Evolutionary conservation across 1,284 basidiomycete species (phyloP).

Genomic region (Stygiomarasmius scandens): DNA sequence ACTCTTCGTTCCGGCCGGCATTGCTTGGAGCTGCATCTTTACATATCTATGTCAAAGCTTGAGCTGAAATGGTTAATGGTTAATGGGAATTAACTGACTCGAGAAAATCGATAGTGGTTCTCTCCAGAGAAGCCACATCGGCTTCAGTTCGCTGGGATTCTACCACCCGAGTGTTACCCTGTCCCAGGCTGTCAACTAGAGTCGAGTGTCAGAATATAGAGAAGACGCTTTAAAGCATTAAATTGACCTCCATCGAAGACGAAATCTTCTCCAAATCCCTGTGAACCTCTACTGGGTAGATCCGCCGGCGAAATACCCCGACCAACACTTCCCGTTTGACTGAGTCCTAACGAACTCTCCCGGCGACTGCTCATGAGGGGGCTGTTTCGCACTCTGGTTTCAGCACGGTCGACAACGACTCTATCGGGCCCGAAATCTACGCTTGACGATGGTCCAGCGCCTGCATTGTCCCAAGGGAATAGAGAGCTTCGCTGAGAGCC

Average conservation of each 20-base stretch:
- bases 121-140: constrained; percentile 63
- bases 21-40: constrained; percentile 70
- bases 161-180: constrained; percentile 35
- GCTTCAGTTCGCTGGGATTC: constrained; percentile 57
- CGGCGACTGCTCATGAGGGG: constrained; percentile 46
- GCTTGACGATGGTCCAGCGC: constrained; percentile 57
- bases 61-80: too few relatives aligned
- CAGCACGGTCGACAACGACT: constrained; percentile 52
- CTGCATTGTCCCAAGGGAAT: constrained; percentile 84
- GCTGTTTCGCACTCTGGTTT: constrained; percentile 54
- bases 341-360: constrained; percentile 52
- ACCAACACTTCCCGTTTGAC: constrained; percentile 45
- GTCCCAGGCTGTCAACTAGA: constrained; percentile 25
- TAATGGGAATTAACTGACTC: constrained; percentile 51
- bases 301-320: constrained; percentile 52
- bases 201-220: neutral
- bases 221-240: constrained; percentile 16
- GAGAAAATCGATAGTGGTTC: constrained; percentile 75
- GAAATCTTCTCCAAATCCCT: constrained; percentile 59
- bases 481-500: constrained; percentile 69
- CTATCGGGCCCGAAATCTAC: constrained; percentile 45
- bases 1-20: constrained; percentile 45
- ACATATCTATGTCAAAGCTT: constrained; percentile 55
- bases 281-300: constrained; percentile 38
- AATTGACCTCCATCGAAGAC: constrained; percentile 55